phyloP scores from a whole-genome alignment of 2,329 filamentous ascomycete genomes.

The Ophiostoma populinum region DNA sequence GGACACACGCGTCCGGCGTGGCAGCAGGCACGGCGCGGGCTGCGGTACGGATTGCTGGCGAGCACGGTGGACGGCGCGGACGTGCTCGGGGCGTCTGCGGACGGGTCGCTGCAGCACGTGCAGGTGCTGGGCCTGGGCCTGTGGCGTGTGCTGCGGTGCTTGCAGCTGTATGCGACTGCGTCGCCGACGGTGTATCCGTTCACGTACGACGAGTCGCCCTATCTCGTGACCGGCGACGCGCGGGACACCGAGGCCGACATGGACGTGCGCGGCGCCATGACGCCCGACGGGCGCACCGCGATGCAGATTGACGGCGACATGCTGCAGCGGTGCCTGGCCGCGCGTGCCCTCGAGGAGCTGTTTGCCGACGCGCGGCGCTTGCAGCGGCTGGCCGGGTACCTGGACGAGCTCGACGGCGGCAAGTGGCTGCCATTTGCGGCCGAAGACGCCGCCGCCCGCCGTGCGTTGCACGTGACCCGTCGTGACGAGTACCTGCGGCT shows the following conservation, averaged over 20 bases:
- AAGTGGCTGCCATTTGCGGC: no score
- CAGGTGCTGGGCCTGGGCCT: slow-evolving; percentile 42
- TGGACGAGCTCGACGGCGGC: slow-evolving; percentile 32
- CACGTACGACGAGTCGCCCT: slow-evolving; percentile 15
- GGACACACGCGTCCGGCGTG: slow-evolving; percentile 36
- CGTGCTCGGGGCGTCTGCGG: slow-evolving; percentile 47
- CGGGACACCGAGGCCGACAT: slow-evolving; percentile 7
- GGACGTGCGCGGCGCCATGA: slow-evolving; percentile 19
- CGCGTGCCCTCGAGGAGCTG: slow-evolving; percentile 26
- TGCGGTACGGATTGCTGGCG: slow-evolving; percentile 25
- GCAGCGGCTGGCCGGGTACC: slow-evolving; percentile 28
- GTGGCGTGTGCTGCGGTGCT: slow-evolving; percentile 52
- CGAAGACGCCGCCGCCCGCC: no score
- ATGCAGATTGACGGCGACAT: slow-evolving; percentile 56
- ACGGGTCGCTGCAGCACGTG: slow-evolving; percentile 55
- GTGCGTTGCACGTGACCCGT: no score
- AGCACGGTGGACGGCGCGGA: slow-evolving; percentile 29
- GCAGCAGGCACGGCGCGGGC: slow-evolving; percentile 19
- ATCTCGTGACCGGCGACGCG: background rate
- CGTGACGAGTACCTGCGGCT: slow-evolving; percentile 25
- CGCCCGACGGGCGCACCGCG: slow-evolving; percentile 22
- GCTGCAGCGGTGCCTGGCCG: slow-evolving; percentile 34
- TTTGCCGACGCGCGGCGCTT: slow-evolving; percentile 18
- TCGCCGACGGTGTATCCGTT: slow-evolving; percentile 33
- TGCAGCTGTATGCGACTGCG: slow-evolving; percentile 49